phyloP scores from a whole-genome alignment of 805 yeast genomes.

The Candida sonorensis region DNA sequence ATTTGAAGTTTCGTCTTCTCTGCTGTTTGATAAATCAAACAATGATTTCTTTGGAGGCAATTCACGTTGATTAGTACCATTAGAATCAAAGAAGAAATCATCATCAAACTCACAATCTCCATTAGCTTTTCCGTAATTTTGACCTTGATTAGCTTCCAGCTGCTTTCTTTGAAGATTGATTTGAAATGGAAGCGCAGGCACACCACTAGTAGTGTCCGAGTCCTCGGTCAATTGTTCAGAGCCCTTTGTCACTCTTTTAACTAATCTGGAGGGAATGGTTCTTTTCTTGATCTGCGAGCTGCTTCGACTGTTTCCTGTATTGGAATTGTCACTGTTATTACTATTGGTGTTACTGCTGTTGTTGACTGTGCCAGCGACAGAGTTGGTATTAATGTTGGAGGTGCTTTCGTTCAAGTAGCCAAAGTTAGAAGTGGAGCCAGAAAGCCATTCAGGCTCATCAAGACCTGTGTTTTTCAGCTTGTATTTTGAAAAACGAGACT shows the following conservation, averaged over 20 bases:
- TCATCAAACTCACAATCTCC: constrained; percentile 7
- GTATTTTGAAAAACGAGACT: constrained; percentile 16
- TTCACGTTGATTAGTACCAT: constrained; percentile 34
- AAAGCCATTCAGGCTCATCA: constrained; percentile 15
- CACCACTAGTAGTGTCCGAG: no score
- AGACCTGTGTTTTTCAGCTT: constrained; percentile 8
- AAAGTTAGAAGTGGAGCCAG: no score
- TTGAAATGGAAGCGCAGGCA: no score
- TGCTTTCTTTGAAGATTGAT: constrained; percentile 42
- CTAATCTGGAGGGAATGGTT: constrained; percentile 38
- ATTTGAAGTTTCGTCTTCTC: constrained; percentile 33
- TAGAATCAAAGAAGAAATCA: no score
- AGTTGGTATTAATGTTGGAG: not conserved
- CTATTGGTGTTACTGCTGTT: no score
- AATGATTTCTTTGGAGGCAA: constrained; percentile 45
- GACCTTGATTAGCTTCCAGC: no score
- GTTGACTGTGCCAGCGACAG: no score
- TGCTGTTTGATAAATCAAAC: constrained; percentile 38
- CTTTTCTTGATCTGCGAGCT: constrained; percentile 39
- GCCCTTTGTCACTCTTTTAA: constrained; percentile 34
- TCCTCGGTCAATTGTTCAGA: no score
- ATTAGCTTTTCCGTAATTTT: no score
- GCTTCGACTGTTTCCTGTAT: not conserved
- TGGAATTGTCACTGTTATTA: not conserved
- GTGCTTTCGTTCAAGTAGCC: no score